phyloP scores from a whole-genome alignment of 169 alveolate genomes.

The Plasmodium malariae region DNA sequence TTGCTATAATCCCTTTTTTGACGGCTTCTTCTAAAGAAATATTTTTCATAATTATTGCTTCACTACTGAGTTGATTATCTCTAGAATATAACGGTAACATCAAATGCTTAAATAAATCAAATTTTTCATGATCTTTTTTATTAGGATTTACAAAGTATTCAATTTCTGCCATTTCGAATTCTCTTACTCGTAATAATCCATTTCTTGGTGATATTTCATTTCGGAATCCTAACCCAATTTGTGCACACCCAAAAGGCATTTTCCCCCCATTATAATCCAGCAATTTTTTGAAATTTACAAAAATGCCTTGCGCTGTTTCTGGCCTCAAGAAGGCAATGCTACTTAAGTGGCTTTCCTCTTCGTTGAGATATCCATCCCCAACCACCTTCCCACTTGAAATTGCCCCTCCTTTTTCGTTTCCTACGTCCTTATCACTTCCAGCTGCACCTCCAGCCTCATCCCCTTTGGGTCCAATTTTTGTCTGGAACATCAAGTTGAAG shows the following conservation, averaged over 20 bases:
- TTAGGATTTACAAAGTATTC: constrained; percentile 98
- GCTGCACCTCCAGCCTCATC: not conserved
- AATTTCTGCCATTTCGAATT: constrained; percentile 99
- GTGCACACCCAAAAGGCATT: constrained; percentile 98
- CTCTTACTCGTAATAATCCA: constrained; percentile 97
- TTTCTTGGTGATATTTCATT: constrained; percentile 98
- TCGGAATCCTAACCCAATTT: constrained; percentile 97
- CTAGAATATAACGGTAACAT: constrained; percentile 93
- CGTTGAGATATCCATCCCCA: not conserved
- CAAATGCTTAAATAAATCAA: constrained; percentile 86
- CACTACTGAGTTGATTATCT: constrained; percentile 84
- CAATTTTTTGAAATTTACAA: constrained; percentile 95
- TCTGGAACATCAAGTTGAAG: constrained; percentile 97
- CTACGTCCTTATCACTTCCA: not conserved
- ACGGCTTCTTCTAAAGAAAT: constrained; percentile 95
- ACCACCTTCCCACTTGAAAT: not conserved
- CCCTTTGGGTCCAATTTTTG: constrained; percentile 96
- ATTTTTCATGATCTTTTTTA: constrained; percentile 93
- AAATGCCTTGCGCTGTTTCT: constrained; percentile 99
- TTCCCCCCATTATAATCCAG: constrained; percentile 95
- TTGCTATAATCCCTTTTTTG: constrained; percentile 88
- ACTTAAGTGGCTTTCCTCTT: constrained; percentile 8
- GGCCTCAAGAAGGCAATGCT: constrained; percentile 95
- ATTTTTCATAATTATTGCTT: constrained; percentile 63
- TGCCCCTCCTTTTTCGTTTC: not conserved